These are phyloP conservation scores for Fusarium piperis DNA, from an alignment of 2,329 filamentous ascomycete genomes.

Conservation along the genomic window DNA sequence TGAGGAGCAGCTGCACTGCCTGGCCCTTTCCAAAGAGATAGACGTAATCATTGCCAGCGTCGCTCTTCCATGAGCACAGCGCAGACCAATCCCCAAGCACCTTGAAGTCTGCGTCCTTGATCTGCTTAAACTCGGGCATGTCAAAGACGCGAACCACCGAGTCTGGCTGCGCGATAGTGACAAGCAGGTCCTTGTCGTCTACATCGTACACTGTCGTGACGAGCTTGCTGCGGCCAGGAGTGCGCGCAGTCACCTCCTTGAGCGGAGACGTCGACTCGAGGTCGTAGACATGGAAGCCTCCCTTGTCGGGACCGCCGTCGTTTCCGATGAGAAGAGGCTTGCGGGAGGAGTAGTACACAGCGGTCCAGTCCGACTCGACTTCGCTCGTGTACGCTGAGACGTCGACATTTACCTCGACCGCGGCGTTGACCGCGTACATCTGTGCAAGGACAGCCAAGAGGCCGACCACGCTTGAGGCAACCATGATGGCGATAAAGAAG, in stretches of 20 bases:
- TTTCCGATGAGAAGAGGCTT: slow-evolving; percentile 56
- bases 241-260: slow-evolving; percentile 43
- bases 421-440: slow-evolving; percentile 26
- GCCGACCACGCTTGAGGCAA: slow-evolving; percentile 29
- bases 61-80: slow-evolving; percentile 56
- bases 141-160: slow-evolving; percentile 54
- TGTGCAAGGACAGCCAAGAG: slow-evolving; percentile 32
- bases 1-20: slow-evolving; percentile 51
- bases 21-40: slow-evolving; percentile 57
- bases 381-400: slow-evolving; percentile 48
- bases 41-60: slow-evolving; percentile 54
- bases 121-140: slow-evolving; percentile 43
- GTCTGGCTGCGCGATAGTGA: slow-evolving; percentile 55
- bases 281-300: slow-evolving; percentile 53
- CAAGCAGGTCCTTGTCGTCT: slow-evolving; percentile 48
- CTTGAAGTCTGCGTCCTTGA: slow-evolving; percentile 45
- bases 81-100: slow-evolving; percentile 59
- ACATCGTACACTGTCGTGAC: slow-evolving; percentile 52
- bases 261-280: slow-evolving; percentile 46
- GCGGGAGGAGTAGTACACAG: slow-evolving; percentile 50
- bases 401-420: slow-evolving; percentile 39
- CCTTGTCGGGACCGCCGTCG: slow-evolving; percentile 54
- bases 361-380: slow-evolving; percentile 54
- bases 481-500: slow-evolving; percentile 30
- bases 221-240: slow-evolving; percentile 57